phyloP scores from a whole-genome alignment of 257 asterid genomes.

The Solanum rostratum region DNA sequence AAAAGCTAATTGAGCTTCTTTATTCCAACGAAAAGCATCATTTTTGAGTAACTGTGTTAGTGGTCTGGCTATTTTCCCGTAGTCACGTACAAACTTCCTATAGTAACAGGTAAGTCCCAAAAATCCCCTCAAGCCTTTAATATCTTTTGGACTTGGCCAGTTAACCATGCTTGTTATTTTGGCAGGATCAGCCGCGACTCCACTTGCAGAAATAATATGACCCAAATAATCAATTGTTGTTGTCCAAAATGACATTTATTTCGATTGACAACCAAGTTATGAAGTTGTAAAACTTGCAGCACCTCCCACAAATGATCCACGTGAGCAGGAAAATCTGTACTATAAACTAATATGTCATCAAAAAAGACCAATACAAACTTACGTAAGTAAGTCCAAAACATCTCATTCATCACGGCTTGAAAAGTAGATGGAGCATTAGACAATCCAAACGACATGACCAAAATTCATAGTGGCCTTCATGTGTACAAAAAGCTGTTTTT shows the following conservation, averaged over 20 bases:
- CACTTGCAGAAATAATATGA: neutral
- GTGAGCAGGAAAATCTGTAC: too few relatives aligned
- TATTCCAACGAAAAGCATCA: neutral
- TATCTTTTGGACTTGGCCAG: neutral
- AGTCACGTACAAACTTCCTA: neutral
- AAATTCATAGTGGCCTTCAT: neutral
- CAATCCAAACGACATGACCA: neutral
- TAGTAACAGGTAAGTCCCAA: neutral
- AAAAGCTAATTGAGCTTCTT: neutral
- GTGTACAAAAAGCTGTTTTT: neutral
- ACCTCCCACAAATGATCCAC: neutral
- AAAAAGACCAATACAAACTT: neutral
- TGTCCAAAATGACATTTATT: neutral
- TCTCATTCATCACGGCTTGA: neutral
- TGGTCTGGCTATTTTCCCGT: neutral
- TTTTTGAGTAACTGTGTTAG: neutral
- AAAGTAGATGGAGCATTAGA: neutral
- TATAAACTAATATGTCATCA: neutral
- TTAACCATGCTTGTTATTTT: neutral
- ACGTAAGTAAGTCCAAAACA: neutral
- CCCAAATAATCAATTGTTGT: neutral
- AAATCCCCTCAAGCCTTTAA: neutral
- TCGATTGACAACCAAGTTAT: neutral
- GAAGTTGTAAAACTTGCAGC: neutral
- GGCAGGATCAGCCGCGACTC: neutral